Evolutionary conservation across 495 filamentous ascomycete genomes (phyloP).

Genomic region (Penicillium lagena): DNA sequence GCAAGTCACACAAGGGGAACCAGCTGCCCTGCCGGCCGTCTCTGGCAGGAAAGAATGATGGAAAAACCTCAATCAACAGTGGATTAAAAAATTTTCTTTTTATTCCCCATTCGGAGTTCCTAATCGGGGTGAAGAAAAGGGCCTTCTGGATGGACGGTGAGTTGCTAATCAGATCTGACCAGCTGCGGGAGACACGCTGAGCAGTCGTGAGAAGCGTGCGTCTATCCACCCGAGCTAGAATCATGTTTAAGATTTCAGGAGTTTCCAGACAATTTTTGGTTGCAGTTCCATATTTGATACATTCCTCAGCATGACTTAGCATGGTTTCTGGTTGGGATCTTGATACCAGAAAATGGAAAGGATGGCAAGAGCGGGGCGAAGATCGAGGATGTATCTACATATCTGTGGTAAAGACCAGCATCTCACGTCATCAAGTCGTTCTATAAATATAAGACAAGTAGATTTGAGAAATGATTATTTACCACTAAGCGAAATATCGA

Average conservation of each 20-base stretch:
- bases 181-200: conserved; percentile 6
- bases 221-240: conserved; percentile 4
- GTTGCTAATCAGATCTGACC: conserved; percentile 1
- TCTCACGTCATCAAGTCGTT: too few species aligned
- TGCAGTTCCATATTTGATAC: too few species aligned
- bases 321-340: too few species aligned
- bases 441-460: too few species aligned
- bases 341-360: too few species aligned
- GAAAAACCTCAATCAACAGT: conserved; percentile 1
- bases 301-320: too few species aligned
- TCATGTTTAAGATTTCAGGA: conserved; percentile 8
- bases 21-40: neutral
- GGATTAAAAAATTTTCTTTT: neutral
- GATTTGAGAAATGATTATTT: too few species aligned
- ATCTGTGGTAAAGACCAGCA: too few species aligned
- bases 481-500: too few species aligned
- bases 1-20: neutral
- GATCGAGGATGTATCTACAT: too few species aligned
- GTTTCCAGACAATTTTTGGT: conserved; percentile 6
- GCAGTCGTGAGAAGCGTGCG: conserved; percentile 7
- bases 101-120: neutral
- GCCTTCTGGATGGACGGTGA: conserved; percentile 7
- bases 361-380: too few species aligned
- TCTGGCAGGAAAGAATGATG: conserved; percentile 1
- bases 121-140: conserved; percentile 10